phyloP scores from a whole-genome alignment of 495 filamentous ascomycete species.

The Aspergillus homomorphus region DNA sequence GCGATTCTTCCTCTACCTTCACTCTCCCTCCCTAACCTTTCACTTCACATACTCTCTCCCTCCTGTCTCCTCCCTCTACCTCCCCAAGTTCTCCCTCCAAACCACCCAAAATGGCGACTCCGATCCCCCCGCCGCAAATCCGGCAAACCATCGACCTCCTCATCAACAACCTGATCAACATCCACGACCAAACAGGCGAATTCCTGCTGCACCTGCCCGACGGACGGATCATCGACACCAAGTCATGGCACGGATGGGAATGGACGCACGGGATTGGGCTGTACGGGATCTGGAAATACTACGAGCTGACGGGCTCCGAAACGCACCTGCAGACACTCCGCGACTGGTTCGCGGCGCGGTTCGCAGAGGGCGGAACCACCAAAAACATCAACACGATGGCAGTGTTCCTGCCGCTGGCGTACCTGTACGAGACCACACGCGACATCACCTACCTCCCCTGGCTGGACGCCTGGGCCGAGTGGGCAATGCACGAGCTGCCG shows the following conservation, averaged over 20 bases:
- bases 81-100: too few species aligned
- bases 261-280: conserved; percentile 78
- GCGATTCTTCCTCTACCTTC: too few species aligned
- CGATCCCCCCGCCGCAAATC: conserved; percentile 36
- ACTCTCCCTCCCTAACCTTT: too few species aligned
- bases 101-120: too few species aligned
- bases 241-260: conserved; percentile 76
- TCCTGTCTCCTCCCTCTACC: too few species aligned
- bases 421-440: conserved; percentile 64
- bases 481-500: conserved; percentile 69
- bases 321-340: conserved; percentile 56
- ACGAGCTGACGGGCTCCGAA: conserved; percentile 57
- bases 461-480: conserved; percentile 73
- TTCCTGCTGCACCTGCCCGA: conserved; percentile 65
- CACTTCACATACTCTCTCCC: too few species aligned
- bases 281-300: conserved; percentile 76
- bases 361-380: conserved; percentile 64
- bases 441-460: conserved; percentile 61
- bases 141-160: conserved; percentile 57
- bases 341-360: conserved; percentile 63
- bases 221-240: conserved; percentile 73
- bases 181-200: conserved; percentile 64
- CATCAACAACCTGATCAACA: conserved; percentile 66
- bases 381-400: conserved; percentile 85
- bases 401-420: conserved; percentile 66